Base-by-base conservation (phyloP, 176 grass and related monocot genomes). In the Tillandsia leiboldiana region DNA sequence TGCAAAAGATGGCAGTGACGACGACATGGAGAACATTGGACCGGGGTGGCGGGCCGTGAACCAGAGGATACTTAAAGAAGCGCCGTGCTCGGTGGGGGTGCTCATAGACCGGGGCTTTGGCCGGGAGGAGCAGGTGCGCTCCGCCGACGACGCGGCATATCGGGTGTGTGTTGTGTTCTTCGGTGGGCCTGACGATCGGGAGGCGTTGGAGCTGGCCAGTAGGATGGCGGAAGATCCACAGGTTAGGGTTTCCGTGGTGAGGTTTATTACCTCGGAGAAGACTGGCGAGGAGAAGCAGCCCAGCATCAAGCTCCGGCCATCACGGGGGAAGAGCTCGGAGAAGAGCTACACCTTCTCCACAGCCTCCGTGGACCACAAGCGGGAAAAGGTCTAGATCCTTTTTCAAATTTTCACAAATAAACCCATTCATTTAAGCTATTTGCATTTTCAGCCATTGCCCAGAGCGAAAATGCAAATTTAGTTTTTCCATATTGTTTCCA, bases 191-290 rank as follows among this genome's bases (percentile, higher is more conserved):
- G 89, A 92, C 50, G 93, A 92, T 11, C 65, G 89, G 33, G 93
- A 97, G 76, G 86, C 89, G 0, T 76, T 97, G 0, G 89, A 89
- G 74, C 79, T 97, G 15, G 81, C 79, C 2, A 53, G 81, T 2
- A 80, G 84, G 77, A 97, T 97, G 93, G 88, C 88, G 0, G 89
- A 92, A 71, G 89, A 97, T 61, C 93, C 86, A 0, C 83, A 79
- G 18, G 76, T 97, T 2, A 15, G 78, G 23, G 71, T 96, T 68
- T 87, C 76, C 9, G 83, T 82, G 11, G 28, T 96, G 54, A 72
- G 71, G 4, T 92, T 96, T 66, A 28, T 85, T 22, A 72, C 67
- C 12, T 63, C 56, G 3, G 79, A 83, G 58, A 78, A 52, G 8
- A 67, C 64, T 9, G 18, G 24, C 11, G 76, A 68, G 26, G 81